These are phyloP conservation scores for Raphidocelis subcapitata DNA, from an alignment of 139 green algal species.

Conservation along the genomic window DNA sequence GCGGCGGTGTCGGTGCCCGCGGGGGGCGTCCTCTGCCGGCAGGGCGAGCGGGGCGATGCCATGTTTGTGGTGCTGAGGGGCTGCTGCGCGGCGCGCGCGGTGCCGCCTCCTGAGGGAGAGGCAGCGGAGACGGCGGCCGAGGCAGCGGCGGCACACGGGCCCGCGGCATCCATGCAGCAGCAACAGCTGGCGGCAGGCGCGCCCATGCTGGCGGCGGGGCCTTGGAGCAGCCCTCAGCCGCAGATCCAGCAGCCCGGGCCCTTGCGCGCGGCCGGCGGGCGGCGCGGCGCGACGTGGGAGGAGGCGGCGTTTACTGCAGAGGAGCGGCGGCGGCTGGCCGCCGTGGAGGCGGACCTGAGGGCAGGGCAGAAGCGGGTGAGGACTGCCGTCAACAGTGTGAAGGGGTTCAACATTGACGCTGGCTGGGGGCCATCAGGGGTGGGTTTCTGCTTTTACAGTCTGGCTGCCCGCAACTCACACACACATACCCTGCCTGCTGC, in stretches of 20 bases:
- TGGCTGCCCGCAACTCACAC: no score
- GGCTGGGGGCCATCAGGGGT: no score
- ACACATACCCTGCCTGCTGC: no score
- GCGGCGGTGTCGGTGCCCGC: slow-evolving; percentile 11
- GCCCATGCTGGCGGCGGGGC: no score
- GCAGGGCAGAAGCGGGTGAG: slow-evolving; percentile 8
- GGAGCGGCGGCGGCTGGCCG: slow-evolving; percentile 10
- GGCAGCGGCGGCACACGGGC: not conserved
- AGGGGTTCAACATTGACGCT: no score
- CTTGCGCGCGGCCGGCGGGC: no score
- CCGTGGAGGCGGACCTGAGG: slow-evolving; percentile 7
- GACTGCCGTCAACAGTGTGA: no score
- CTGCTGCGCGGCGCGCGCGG: slow-evolving; percentile 20
- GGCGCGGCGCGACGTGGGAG: slow-evolving; percentile 16
- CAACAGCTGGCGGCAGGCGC: not conserved
- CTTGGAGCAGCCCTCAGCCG: no score
- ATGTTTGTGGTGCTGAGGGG: slow-evolving; percentile 38
- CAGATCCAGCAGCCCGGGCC: no score
- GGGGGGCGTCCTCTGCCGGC: slow-evolving; percentile 26
- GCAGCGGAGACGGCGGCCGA: not conserved
- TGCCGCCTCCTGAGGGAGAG: no score
- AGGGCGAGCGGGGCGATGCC: slow-evolving; percentile 19
- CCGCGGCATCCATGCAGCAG: not conserved
- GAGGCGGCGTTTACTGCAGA: slow-evolving; percentile 17
- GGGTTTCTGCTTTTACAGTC: no score